Percentiles rank a stretch among this genome's conserved stretches.
Evolutionary conservation across 352 stramenopile genomes (phyloP).

Genomic region (Blastocystis sp.): DNA sequence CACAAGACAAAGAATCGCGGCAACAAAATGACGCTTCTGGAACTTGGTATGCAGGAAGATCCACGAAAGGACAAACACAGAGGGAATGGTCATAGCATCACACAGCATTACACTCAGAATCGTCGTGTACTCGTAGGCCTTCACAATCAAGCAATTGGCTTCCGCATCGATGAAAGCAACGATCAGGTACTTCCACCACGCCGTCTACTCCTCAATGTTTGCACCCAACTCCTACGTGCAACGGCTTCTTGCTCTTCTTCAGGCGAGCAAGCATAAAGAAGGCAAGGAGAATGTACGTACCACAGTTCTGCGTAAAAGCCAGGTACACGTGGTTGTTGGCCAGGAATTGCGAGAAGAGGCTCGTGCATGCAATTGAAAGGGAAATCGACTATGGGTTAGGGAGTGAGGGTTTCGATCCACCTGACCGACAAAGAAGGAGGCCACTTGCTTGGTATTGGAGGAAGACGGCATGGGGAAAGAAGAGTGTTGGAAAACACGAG

Average conservation of each 20-base stretch:
- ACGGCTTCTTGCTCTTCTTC: not conserved
- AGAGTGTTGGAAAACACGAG: too few species aligned
- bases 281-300: conserved; percentile 32
- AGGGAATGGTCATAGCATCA: conserved; percentile 68
- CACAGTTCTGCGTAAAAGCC: conserved; percentile 44
- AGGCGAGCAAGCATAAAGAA: conserved; percentile 38
- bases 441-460: conserved; percentile 6
- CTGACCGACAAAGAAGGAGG: conserved; percentile 37
- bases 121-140: conserved; percentile 67
- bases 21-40: conserved; percentile 16
- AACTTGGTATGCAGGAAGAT: conserved; percentile 63
- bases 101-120: conserved; percentile 64
- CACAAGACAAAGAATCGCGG: conserved; percentile 55
- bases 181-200: conserved; percentile 68
- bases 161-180: conserved; percentile 64
- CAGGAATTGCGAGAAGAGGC: conserved; percentile 51
- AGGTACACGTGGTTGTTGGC: conserved; percentile 29
- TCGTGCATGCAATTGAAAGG: conserved; percentile 38
- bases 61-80: conserved; percentile 15
- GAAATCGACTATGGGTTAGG: conserved; percentile 28
- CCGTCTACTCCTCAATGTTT: conserved; percentile 2
- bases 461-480: not conserved
- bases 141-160: conserved; percentile 65
- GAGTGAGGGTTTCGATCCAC: not conserved
- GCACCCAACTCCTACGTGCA: not conserved